A percentile compares a stretch with the other conserved stretches of the same genome.
Conservation (phyloP, 176 grass and related monocot genomes). For the Ampelocalamus luodianensis region DNA sequence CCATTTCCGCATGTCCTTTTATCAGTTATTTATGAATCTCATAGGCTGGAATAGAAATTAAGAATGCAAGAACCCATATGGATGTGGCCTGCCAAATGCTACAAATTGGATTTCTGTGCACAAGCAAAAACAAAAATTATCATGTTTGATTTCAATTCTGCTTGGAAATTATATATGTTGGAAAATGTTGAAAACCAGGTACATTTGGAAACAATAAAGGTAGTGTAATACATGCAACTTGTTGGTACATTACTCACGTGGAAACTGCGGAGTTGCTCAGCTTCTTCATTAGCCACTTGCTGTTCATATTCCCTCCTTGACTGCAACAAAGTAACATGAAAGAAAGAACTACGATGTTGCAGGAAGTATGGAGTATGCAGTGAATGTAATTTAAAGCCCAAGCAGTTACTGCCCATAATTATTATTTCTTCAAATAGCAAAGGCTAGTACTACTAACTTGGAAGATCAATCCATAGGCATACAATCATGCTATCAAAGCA, state of each 20-base stretch:
- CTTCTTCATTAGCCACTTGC: slow-evolving; percentile 81
- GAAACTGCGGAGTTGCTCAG: slow-evolving; percentile 80
- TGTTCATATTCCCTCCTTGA: slow-evolving; percentile 86
- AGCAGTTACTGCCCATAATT: neutral
- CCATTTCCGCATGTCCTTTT: neutral
- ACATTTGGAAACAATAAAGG: neutral
- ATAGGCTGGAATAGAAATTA: neutral
- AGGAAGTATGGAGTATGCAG: neutral
- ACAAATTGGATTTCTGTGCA: neutral
- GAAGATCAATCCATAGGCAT: neutral
- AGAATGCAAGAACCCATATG: neutral
- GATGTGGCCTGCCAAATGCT: neutral
- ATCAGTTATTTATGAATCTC: slow-evolving; percentile 6
- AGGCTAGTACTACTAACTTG: slow-evolving; percentile 8
- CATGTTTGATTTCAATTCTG: slow-evolving; percentile 3
- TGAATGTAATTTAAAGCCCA: neutral
- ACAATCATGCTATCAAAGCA: neutral
- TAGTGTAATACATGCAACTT: neutral
- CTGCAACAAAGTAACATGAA: slow-evolving; percentile 53
- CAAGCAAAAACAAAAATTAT: neutral
- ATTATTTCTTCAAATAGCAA: slow-evolving; percentile 28
- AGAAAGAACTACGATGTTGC: slow-evolving; percentile 31
- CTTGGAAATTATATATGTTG: neutral
- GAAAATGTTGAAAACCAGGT: neutral
- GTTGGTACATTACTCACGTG: slow-evolving; percentile 57